phyloP scores from a whole-genome alignment of 441 rosid genomes.

The Croton laevigatus region DNA sequence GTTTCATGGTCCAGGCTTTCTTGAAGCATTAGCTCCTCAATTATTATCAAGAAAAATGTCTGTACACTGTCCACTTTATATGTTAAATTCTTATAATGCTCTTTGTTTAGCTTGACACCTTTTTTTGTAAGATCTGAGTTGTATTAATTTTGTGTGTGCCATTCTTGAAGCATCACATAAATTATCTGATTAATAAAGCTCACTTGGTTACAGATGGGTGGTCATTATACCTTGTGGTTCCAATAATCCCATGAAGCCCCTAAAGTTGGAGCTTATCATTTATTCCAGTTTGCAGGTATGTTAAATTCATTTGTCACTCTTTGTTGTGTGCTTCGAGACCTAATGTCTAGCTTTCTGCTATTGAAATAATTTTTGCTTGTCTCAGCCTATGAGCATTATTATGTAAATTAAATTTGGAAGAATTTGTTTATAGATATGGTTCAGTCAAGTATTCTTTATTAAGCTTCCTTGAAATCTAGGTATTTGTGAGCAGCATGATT shows the following conservation, averaged over 20 bases:
- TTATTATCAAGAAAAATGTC: slow-evolving; percentile 51
- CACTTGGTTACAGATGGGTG: slow-evolving; percentile 46
- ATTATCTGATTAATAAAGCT: slow-evolving; percentile 13
- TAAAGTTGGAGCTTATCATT: slow-evolving; percentile 46
- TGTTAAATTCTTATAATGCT: not conserved
- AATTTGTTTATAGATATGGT: not conserved
- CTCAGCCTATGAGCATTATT: not conserved
- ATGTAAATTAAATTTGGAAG: slow-evolving; percentile 3
- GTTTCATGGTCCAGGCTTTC: slow-evolving; percentile 49
- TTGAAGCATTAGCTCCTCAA: slow-evolving; percentile 48
- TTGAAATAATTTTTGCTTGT: not conserved
- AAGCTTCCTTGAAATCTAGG: not conserved
- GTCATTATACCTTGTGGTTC: slow-evolving; percentile 49
- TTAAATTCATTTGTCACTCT: not conserved
- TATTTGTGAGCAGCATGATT: not conserved
- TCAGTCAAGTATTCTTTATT: not conserved
- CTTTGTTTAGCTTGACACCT: not conserved
- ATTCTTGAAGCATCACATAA: not conserved
- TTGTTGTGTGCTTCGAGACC: slow-evolving; percentile 12
- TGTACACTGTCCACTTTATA: slow-evolving; percentile 19
- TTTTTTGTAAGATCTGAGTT: slow-evolving; percentile 11
- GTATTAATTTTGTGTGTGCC: slow-evolving; percentile 7
- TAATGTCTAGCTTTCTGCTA: slow-evolving; percentile 4
- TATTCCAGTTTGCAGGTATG: slow-evolving; percentile 46
- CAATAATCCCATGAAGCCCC: slow-evolving; percentile 37